phyloP scores from a whole-genome alignment of 495 filamentous ascomycete genomes.

The Elasticomyces elasticus region DNA sequence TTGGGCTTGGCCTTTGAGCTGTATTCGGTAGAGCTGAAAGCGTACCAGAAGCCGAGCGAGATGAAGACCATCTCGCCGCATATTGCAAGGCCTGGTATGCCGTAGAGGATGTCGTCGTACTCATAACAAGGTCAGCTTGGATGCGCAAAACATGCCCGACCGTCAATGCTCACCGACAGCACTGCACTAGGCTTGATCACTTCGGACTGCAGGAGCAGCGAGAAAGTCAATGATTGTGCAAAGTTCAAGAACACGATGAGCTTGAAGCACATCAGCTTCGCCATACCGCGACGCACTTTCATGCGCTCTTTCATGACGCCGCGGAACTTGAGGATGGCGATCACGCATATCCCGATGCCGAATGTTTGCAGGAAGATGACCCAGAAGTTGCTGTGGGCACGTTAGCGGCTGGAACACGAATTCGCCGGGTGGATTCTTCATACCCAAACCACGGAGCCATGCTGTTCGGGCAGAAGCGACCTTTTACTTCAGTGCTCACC shows the following conservation, averaged over 20 bases:
- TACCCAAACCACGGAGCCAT: constrained; percentile 1
- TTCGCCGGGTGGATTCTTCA: no score
- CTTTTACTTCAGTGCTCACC: constrained; percentile 1
- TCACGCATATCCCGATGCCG: constrained; percentile 7
- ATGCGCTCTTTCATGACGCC: constrained; percentile 4
- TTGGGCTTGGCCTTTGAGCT: constrained; percentile 5
- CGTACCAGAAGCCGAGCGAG: constrained; percentile 12
- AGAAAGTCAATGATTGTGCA: constrained; percentile 9
- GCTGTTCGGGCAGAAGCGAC: constrained; percentile 4
- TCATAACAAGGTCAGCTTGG: not conserved
- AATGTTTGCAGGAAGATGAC: not conserved
- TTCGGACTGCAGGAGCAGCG: constrained; percentile 8
- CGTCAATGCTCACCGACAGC: constrained; percentile 3
- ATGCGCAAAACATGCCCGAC: no score
- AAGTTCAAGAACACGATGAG: constrained; percentile 14
- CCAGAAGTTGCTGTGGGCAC: no score
- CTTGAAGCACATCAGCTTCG: constrained; percentile 13
- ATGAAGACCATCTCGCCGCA: constrained; percentile 16
- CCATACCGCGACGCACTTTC: constrained; percentile 5
- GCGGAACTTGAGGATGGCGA: constrained; percentile 8
- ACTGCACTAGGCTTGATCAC: constrained; percentile 7
- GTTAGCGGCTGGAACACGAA: no score
- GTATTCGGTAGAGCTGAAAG: constrained; percentile 16
- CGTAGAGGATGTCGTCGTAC: constrained; percentile 16
- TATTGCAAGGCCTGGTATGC: constrained; percentile 6